Base-by-base conservation (phyloP, 176 grass and related monocot genomes). In the sorghum (Sorghum bicolor) region DNA sequence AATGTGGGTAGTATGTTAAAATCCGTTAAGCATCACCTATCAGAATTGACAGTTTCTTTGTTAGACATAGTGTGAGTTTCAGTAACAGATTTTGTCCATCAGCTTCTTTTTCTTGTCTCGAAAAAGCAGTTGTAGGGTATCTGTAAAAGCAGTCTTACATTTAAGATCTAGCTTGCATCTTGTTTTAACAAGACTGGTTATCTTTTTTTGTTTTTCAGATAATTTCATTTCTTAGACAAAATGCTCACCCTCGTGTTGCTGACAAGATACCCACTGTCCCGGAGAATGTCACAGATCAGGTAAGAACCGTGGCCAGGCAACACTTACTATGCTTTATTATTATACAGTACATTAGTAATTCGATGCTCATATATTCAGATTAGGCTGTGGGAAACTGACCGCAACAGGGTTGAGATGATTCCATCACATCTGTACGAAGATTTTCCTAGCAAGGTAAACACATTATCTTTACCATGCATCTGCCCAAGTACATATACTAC, bases 231-330 rank as follows among this genome's bases (percentile, higher is more conserved):
- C 93, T 95, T 81, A 89, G 89, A 73, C 96, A 98, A 76, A 93
- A 98, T 83, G 93, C 89, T 58, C 93, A 94, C 81, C 93, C 93
- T 79, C 90, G 91, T 84, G 92, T 98, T 75, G 87, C 85, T 9
- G 87, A 93, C 64, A 98, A 93, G 81, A 77, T 82, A 86, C 96
- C 91, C 19, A 0, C 50, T 74, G 89, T 93, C 40, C 92, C 91
- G 25, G 89, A 98, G 77, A 98, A 95, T 78, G 93, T 95, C 29
- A 85, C 87, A 32, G 96, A 98, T 90, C 96, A 98, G 91, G 92
- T 93, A 65, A 43, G 48, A 9, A 71, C 38, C 43, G 2, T 50
- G n/a, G 39, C 28, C 48, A 50, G 38, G 5, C 28, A 67, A 15
- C 37, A 61, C 33, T 39, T 72, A 48, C 72, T 74, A 4, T 78